Base-by-base conservation (phyloP, 2,329 filamentous ascomycete genomes). In the Pseudocercospora musae region DNA sequence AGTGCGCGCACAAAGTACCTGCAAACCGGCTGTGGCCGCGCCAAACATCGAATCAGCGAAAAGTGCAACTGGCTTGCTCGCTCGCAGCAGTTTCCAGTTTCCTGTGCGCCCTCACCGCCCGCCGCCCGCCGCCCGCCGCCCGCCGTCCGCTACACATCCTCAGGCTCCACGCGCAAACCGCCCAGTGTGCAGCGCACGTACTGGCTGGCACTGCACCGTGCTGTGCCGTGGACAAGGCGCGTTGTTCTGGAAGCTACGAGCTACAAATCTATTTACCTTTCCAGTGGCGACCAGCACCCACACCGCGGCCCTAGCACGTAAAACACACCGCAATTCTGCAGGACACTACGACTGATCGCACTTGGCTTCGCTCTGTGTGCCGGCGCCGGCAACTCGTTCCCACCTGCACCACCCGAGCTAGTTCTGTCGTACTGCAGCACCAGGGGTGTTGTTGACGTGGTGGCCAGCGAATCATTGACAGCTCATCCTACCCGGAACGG, bases 391-490 rank as follows among this genome's bases (percentile, higher is more conserved):
- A 69, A 57, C 63, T 66, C 66, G 66, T 64, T 66, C 64, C 62
- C 64, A 64, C 62, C 64, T 66, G 64, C 66, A 65, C 63, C 49
- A 46, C 58, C 46, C 58, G 57, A 63, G 61, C 57, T 67, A 67
- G 62, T 58, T 50, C 56, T 60, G 63, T 66, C 46, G 66, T 66
- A 66, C 67, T 65, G 64, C 67, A 66, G 64, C 62, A 64, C 58
- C 66, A 69, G 62, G 64, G 66, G 61, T 60, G 49, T 56, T 49
- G 59, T 65, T 68, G 68, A 69, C 68, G 68, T 69, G 68, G 64
- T 67, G 56, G 69, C 66, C 70, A 70, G 65, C 70, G 70, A 72
- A 71, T 71, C 70, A 68, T 58, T 71, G 69, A 71, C 71, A 72
- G 69, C 71, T 69, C 70, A 73, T 62, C 64, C 58, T 52, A 64